phyloP scores from a whole-genome alignment of 1,139 yeast species.

The Wickerhamomyces sp. region DNA sequence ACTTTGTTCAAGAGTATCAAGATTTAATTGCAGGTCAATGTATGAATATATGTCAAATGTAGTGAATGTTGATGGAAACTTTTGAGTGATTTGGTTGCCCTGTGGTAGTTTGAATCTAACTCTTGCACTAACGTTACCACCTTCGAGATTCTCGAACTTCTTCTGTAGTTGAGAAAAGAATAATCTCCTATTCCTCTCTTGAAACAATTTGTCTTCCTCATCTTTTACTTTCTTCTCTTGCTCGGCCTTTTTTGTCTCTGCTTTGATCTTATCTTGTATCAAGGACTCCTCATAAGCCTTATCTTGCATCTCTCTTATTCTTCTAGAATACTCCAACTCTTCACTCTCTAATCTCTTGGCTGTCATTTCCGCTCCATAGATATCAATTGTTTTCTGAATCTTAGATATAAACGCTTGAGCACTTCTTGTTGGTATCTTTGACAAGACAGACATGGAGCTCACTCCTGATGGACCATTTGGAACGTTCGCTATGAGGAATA shows the following conservation, averaged over 20 bases:
- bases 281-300: conserved; percentile 33
- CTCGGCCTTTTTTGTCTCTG: conserved; percentile 21
- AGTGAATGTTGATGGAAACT: conserved; percentile 42
- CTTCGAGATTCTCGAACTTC: conserved; percentile 6
- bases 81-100: conserved; percentile 60
- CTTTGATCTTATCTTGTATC: conserved; percentile 26
- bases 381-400: conserved; percentile 24
- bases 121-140: conserved; percentile 19
- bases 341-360: conserved; percentile 30
- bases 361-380: conserved; percentile 30
- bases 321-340: conserved; percentile 30
- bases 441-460: conserved; percentile 28
- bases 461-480: conserved; percentile 27
- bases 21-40: conserved; percentile 41
- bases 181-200: conserved; percentile 13
- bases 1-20: conserved; percentile 8
- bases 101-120: conserved; percentile 44
- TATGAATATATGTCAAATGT: conserved; percentile 61
- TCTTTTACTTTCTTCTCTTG: conserved; percentile 13
- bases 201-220: conserved; percentile 10
- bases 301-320: conserved; percentile 32
- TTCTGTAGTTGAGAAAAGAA: conserved; percentile 10
- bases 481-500: conserved; percentile 32
- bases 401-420: conserved; percentile 25
- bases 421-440: conserved; percentile 25